Evolutionary conservation across 2,329 filamentous ascomycete genomes (phyloP), one percentile per base, ranked within the genome.

Genomic region (Pseudogymnoascus sp.): DNA sequence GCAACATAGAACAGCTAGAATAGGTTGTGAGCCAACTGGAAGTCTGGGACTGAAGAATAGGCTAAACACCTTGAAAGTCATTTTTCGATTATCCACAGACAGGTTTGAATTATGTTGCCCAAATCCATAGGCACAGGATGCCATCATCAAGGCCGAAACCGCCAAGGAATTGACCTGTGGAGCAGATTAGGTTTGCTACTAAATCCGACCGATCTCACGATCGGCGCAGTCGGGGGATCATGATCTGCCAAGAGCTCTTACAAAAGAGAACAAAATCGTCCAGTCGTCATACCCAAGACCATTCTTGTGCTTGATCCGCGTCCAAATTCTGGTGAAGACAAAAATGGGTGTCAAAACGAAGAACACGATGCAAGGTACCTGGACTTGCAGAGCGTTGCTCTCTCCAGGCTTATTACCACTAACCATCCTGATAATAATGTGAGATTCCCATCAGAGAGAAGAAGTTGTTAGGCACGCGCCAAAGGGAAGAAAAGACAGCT

Each of bases 1-100:
- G 77, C 74, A 23, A 78, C 67, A 62, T 76, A 81, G 66, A 80
- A 82, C 18, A 75, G 67, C 78, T 81, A 35, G n/a, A 8, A 4
- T 2, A 15, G 9, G n/a, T n/a, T 37, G 45, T 56, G 41, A 56
- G 35, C 12, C 12, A 41, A 45, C 9, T 21, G 57, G 26, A 9
- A 57, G n/a, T 55, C 35, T 48, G 7, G 10, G 23, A 8, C 13
- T 10, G 2, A n/a, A 15, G 15, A 28, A 62, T 61, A 5, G 19
- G 21, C n/a, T 45, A 21, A 18, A 15, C 52, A 65, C 64, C 60
- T 74, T 73, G 26, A 77, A 66, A 2, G 74, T 70, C 65, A 72
- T 69, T 13, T 71, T 58, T 59, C 67, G 74, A 21, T 77, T 71
- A 0, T 69, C 61, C 5, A 48, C 59, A 0, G 71, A 65, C 12